Evolutionary conservation across 345 rosid species (phyloP).

Genomic region (Turnera subulata): DNA sequence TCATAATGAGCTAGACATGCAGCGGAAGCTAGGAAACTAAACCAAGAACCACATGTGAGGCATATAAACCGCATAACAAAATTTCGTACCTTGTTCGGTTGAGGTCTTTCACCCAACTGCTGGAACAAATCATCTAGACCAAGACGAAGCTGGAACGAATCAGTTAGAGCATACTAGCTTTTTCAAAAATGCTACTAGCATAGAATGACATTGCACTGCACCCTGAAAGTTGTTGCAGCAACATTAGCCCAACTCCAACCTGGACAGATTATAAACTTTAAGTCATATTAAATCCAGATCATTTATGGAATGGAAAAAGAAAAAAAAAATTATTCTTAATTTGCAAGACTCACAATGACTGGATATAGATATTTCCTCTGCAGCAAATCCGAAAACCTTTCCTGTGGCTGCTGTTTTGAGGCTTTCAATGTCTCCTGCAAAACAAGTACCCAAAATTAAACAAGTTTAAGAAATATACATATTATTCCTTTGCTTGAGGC

Average conservation of each 20-base stretch:
- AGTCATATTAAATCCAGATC: too few species aligned
- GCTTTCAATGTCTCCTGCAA: conserved; percentile 25
- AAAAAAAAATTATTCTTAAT: neutral
- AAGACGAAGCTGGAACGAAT: too few species aligned
- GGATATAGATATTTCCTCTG: conserved; percentile 18
- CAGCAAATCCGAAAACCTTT: conserved; percentile 14
- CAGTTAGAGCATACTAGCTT: too few species aligned
- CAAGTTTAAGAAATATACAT: neutral
- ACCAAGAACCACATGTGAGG: too few species aligned
- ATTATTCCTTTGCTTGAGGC: neutral
- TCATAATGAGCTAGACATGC: too few species aligned
- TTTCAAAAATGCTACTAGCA: conserved; percentile 39
- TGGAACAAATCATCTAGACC: too few species aligned
- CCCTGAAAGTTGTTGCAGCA: conserved; percentile 60
- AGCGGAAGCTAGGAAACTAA: too few species aligned
- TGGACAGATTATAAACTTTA: too few species aligned
- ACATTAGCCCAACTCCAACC: conserved; percentile 63
- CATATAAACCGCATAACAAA: too few species aligned
- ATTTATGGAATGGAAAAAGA: neutral
- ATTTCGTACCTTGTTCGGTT: too few species aligned
- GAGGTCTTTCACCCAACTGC: too few species aligned
- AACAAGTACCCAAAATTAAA: too few species aligned
- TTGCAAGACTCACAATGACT: neutral
- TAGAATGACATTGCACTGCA: conserved; percentile 35
- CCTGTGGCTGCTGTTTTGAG: conserved; percentile 15